Percentiles rank a stretch among this genome's conserved stretches.
phyloP scores from a whole-genome alignment of 257 asterid genomes.

The Linaria vulgaris region DNA sequence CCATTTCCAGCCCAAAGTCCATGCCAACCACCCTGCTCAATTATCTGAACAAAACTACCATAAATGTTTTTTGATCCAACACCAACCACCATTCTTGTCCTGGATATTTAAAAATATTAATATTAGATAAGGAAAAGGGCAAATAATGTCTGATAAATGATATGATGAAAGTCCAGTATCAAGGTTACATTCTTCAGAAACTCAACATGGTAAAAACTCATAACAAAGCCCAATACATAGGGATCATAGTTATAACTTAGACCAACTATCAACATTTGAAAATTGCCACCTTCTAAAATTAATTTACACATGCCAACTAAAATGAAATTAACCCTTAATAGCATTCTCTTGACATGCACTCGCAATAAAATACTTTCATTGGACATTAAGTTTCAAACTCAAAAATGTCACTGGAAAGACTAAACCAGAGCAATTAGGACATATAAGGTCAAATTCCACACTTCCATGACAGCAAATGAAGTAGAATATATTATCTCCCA shows the following conservation, averaged over 20 bases:
- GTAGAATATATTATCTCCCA: too few relatives aligned
- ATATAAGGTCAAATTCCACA: too few relatives aligned
- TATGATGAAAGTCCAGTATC: not conserved
- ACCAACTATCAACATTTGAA: too few relatives aligned
- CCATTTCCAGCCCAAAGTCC: slow-evolving; percentile 98
- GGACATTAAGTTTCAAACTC: too few relatives aligned
- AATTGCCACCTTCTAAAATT: too few relatives aligned
- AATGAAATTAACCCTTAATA: not conserved
- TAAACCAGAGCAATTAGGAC: too few relatives aligned
- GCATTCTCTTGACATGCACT: not conserved
- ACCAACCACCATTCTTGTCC: slow-evolving; percentile 98
- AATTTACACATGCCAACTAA: not conserved
- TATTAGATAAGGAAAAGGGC: slow-evolving; percentile 19
- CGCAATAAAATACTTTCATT: too few relatives aligned
- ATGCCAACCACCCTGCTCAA: slow-evolving; percentile 87
- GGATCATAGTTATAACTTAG: not conserved
- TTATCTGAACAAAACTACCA: slow-evolving; percentile 74
- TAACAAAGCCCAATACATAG: not conserved
- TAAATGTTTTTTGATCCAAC: slow-evolving; percentile 74
- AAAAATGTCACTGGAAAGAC: too few relatives aligned
- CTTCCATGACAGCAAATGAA: too few relatives aligned
- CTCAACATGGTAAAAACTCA: not conserved
- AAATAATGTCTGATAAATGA: not conserved
- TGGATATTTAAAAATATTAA: slow-evolving; percentile 38
- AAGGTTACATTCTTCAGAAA: not conserved